Conservation (phyloP, 768 basidiomycete species). For the Pleurotus citrinopileatus region DNA sequence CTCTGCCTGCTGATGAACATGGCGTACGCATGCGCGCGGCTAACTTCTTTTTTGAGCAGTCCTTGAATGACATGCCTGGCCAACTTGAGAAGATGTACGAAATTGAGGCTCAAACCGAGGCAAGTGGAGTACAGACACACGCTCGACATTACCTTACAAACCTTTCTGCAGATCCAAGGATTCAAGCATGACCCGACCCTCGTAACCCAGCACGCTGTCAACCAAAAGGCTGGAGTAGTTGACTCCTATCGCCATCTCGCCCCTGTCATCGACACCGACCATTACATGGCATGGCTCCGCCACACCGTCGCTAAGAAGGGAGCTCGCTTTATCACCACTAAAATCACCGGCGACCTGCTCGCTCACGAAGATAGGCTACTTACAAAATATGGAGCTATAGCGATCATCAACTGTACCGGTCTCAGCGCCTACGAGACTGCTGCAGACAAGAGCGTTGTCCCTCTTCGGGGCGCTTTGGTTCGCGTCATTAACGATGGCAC, state of each 20-base stretch:
- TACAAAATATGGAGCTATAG: constrained; percentile 22
- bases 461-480: constrained; percentile 34
- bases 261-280: constrained; percentile 35
- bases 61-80: constrained; percentile 21
- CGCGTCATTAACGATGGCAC: constrained; percentile 33
- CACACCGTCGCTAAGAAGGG: constrained; percentile 24
- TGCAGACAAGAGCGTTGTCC: constrained; percentile 29
- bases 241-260: constrained; percentile 32
- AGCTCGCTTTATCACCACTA: constrained; percentile 23
- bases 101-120: constrained; percentile 14
- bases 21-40: constrained; percentile 31
- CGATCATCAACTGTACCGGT: constrained; percentile 35
- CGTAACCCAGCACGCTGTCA: constrained; percentile 24
- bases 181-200: constrained; percentile 22
- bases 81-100: constrained; percentile 29
- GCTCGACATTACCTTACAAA: background rate
- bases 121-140: background rate
- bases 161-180: constrained; percentile 22
- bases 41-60: constrained; percentile 31
- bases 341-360: constrained; percentile 29
- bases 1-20: constrained; percentile 20
- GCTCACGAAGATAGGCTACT: constrained; percentile 22
- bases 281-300: constrained; percentile 30
- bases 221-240: constrained; percentile 26
- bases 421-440: constrained; percentile 29